These are phyloP conservation scores for Aspergillus kassunensis DNA, from an alignment of 495 filamentous ascomycete species.

Conservation along the genomic window DNA sequence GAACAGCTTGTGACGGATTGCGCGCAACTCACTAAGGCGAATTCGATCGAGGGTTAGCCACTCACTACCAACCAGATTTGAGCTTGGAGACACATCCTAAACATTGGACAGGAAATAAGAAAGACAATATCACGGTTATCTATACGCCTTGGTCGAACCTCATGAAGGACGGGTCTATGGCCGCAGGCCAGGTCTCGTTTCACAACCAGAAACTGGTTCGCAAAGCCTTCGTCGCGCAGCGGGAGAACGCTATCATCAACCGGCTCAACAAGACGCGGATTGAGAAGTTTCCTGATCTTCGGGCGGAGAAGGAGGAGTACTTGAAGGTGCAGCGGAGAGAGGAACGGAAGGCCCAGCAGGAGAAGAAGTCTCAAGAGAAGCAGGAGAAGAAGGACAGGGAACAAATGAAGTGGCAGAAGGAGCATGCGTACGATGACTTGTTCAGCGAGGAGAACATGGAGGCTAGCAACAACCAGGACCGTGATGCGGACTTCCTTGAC, in stretches of 20 bases:
- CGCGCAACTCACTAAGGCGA: conserved; percentile 94
- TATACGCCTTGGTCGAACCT: conserved; percentile 99
- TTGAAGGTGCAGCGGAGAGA: conserved; percentile 62
- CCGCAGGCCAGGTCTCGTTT: conserved; percentile 89
- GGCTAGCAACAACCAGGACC: conserved; percentile 48
- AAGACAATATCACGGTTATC: conserved; percentile 93
- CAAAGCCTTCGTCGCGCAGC: conserved; percentile 66
- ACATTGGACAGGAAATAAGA: conserved; percentile 73
- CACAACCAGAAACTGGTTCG: conserved; percentile 84
- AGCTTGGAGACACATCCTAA: neutral
- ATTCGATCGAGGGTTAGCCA: conserved; percentile 84
- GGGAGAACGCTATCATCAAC: conserved; percentile 89
- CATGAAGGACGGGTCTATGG: conserved; percentile 94
- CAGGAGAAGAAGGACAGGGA: conserved; percentile 70
- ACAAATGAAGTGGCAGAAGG: conserved; percentile 88
- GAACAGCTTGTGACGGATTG: conserved; percentile 76
- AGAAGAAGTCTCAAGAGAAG: conserved; percentile 77
- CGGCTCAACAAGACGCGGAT: conserved; percentile 92
- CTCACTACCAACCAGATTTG: neutral
- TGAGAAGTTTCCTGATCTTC: conserved; percentile 79
- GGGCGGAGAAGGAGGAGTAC: conserved; percentile 71
- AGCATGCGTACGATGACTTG: conserved; percentile 88
- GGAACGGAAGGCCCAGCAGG: conserved; percentile 64
- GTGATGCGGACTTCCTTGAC: conserved; percentile 45
- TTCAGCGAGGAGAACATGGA: conserved; percentile 42